Percentiles rank a stretch among this genome's conserved stretches.
Conservation (phyloP, 179 eudicot genomes). For the Actinidia chinensis region DNA sequence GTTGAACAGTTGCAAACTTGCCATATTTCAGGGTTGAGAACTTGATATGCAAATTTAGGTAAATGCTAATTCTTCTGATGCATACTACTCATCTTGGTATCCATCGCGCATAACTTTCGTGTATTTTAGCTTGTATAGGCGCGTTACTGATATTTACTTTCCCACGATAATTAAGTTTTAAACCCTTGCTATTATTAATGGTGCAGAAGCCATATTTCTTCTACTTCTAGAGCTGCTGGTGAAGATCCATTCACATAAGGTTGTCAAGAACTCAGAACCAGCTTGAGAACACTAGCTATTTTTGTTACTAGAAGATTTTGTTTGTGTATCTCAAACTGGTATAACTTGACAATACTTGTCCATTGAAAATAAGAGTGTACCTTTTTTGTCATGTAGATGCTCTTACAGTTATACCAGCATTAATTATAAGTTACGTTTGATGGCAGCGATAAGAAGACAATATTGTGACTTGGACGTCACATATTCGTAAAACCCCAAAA, state of each 20-base stretch:
- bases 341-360: background rate
- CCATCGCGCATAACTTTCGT: background rate
- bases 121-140: background rate
- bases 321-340: background rate
- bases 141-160: slow-evolving; percentile 7
- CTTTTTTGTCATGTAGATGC: background rate
- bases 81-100: background rate
- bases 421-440: background rate
- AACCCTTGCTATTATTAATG: background rate
- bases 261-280: slow-evolving; percentile 6
- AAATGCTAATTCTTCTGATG: background rate
- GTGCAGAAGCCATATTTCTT: slow-evolving; percentile 14
- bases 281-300: background rate
- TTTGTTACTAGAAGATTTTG: background rate
- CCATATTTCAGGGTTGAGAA: background rate
- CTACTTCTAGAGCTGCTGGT: slow-evolving; percentile 5
- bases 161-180: background rate
- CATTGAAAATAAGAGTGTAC: background rate
- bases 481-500: too few relatives aligned
- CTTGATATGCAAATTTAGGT: background rate
- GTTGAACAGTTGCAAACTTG: too few relatives aligned
- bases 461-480: too few relatives aligned
- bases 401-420: background rate
- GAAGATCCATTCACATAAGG: background rate
- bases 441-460: too few relatives aligned